Base-by-base conservation (phyloP, 768 basidiomycete species). In the Tephrocybe sp. region DNA sequence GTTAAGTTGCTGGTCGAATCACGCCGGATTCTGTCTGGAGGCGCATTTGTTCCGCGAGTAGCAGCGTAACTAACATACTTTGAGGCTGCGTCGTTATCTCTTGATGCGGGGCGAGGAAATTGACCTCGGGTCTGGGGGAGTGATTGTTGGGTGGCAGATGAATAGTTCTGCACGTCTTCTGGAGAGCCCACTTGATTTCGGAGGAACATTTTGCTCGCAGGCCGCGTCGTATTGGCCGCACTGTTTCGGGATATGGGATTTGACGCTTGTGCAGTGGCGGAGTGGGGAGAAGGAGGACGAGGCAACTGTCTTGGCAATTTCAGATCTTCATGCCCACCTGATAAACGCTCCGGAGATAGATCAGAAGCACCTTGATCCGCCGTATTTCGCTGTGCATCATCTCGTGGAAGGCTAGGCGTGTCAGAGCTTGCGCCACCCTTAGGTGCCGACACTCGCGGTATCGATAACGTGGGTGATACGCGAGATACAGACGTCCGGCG, bases 401-500 rank as follows among this genome's bases (percentile, higher is more conserved):
- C 18, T 23, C 32, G 39, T n/a, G 32, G 43, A 24, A 41, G 4
- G 24, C 20, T 33, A 10, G 21, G 17, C 17, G 26, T 25, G 33
- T n/a, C 28, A 3, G 47, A 17, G 28, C 33, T 41, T 42, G 49
- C 41, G 38, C 50, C 47, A 45, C 47, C n/a, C 26, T 18, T 55
- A 17, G 45, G 20, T 9, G 25, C 39, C 7, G 28, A 32, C 20
- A 18, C 34, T 42, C 51, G 49, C 12, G 48, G 18, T 45, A 25
- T 9, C n/a, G 45, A 24, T 10, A 45, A 11, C 14, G 40, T 32
- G 7, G 44, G 36, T 11, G 49, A 39, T 10, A 42, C 37, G 18
- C 15, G 57, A 53, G 58, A 50, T n/a, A 52, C 11, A n/a, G 56
- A 56, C 10, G 39, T 5, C 20, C 41, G 51, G 24, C 56, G 55